Evolutionary conservation across 139 green algal genomes (phyloP), one percentile per base, ranked within the genome.

Genomic region (Chlamydomonas sp.): DNA sequence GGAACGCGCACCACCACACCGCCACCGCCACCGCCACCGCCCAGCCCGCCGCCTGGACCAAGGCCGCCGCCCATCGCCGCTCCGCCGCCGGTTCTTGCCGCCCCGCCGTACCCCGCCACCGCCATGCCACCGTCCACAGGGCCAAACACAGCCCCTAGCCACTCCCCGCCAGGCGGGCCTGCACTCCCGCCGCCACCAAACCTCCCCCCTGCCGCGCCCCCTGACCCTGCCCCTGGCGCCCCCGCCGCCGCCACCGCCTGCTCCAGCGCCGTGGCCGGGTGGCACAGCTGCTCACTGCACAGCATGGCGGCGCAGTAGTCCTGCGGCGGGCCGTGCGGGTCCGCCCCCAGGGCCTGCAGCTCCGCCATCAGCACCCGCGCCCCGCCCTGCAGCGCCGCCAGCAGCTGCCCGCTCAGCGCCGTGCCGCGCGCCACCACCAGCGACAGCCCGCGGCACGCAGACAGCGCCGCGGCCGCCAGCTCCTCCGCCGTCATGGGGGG

Each of bases 401-500:
- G 7, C 63, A 85, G 5, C 49, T 58, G 63, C 49, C 14, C 7
- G 64, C 79, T 77, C n/a, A 85, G 66, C 0, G 79, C 49, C 1
- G 64, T 66, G 49, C 79, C 79, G 49, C 79, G 79, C 64, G 79
- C 66, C 64, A 85, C 79, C 62, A 85, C 73, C 64, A 85, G 64
- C 10, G 64, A 16, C 79, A 85, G 79, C 1, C 62, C 15, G 4
- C 79, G 64, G 31, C 79, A 85, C 5, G 49, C 4, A 5, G 58
- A 31, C 63, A 85, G 62, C 79, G 57, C 64, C 49, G 79, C 63
- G 4, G 63, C 79, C 63, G 79, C 18, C 63, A 85, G 79, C 79
- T 85, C 79, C 49, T 85, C 79, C 0, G 64, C 20, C 5, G 79
- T 57, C 63, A 85, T 64, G 9, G 79, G 79, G 12, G 79, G 64